A percentile compares a stretch with the other conserved stretches of the same genome.
These are phyloP conservation scores for Stachybotrys chartarum DNA, from an alignment of 2,329 filamentous ascomycete species.

Conservation along the genomic window DNA sequence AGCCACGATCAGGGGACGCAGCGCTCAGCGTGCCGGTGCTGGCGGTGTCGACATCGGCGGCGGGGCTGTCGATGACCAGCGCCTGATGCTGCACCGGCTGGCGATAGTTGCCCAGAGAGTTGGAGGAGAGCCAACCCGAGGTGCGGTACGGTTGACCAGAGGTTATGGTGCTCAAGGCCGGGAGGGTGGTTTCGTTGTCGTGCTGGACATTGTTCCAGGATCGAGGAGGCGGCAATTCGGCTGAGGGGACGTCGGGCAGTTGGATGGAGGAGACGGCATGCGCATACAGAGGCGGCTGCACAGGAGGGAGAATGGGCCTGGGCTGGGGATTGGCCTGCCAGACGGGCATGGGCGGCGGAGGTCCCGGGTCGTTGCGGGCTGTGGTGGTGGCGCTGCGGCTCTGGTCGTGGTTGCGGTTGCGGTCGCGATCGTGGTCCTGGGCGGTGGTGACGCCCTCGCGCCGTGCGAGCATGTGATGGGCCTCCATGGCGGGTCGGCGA, in stretches of 20 bases:
- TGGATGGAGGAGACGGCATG: conserved; percentile 14
- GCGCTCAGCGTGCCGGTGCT: conserved; percentile 32
- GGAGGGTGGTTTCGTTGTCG: conserved; percentile 22
- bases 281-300: conserved; percentile 15
- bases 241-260: conserved; percentile 19
- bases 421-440: conserved; percentile 3
- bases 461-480: background rate
- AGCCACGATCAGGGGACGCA: conserved; percentile 37
- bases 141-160: conserved; percentile 16
- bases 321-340: conserved; percentile 3
- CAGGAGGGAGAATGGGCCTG: background rate
- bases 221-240: conserved; percentile 14
- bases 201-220: conserved; percentile 13
- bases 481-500: background rate
- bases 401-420: background rate
- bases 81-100: conserved; percentile 12
- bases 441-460: conserved; percentile 11
- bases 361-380: conserved; percentile 16
- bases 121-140: conserved; percentile 39
- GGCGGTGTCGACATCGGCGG: conserved; percentile 41
- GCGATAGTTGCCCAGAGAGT: conserved; percentile 39
- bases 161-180: conserved; percentile 28
- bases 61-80: conserved; percentile 35
- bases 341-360: conserved; percentile 14
- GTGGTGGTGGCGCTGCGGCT: background rate